Percentiles rank a stretch among this genome's conserved stretches.
These are phyloP conservation scores for Aspergillus awamori DNA, from an alignment of 2,329 filamentous ascomycete species.

Conservation along the genomic window DNA sequence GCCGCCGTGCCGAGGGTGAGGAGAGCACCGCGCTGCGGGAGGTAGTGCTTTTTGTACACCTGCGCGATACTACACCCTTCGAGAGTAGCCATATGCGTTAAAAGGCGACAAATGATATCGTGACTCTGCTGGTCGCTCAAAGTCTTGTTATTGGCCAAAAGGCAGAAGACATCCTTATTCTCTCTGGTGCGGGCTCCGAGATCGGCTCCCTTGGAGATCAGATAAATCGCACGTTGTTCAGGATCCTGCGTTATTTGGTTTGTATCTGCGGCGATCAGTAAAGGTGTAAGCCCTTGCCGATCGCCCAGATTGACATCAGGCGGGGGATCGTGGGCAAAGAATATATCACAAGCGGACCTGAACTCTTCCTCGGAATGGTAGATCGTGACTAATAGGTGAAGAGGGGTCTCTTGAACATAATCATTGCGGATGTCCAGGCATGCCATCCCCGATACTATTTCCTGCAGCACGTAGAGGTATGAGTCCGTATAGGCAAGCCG, in stretches of 20 bases:
- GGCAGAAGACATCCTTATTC: slow-evolving; percentile 27
- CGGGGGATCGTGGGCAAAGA: slow-evolving; percentile 19
- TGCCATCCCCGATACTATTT: slow-evolving; percentile 19
- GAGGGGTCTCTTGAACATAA: slow-evolving; percentile 26
- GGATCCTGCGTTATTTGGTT: slow-evolving; percentile 19
- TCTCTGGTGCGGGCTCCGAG: slow-evolving; percentile 11
- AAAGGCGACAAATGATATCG: slow-evolving; percentile 24
- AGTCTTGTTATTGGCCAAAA: slow-evolving; percentile 23
- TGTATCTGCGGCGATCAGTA: slow-evolving; percentile 26
- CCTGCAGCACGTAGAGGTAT: slow-evolving; percentile 24
- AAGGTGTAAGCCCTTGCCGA: slow-evolving; percentile 22
- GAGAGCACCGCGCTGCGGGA: slow-evolving; percentile 13
- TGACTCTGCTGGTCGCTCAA: slow-evolving; percentile 26
- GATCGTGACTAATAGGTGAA: slow-evolving; percentile 26
- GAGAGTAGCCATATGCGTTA: slow-evolving; percentile 16
- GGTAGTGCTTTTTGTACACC: slow-evolving; percentile 23
- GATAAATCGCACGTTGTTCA: slow-evolving; percentile 20
- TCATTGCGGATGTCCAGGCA: slow-evolving; percentile 22
- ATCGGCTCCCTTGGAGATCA: slow-evolving; percentile 27
- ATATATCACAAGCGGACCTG: slow-evolving; percentile 25
- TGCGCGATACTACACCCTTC: slow-evolving; percentile 9
- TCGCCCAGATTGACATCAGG: slow-evolving; percentile 26
- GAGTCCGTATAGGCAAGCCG: slow-evolving; percentile 28
- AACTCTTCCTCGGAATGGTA: slow-evolving; percentile 29
- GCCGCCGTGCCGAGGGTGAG: slow-evolving; percentile 22